These are phyloP conservation scores for Camellia sinensis DNA, from an alignment of 148 eudicot species.

Conservation along the genomic window DNA sequence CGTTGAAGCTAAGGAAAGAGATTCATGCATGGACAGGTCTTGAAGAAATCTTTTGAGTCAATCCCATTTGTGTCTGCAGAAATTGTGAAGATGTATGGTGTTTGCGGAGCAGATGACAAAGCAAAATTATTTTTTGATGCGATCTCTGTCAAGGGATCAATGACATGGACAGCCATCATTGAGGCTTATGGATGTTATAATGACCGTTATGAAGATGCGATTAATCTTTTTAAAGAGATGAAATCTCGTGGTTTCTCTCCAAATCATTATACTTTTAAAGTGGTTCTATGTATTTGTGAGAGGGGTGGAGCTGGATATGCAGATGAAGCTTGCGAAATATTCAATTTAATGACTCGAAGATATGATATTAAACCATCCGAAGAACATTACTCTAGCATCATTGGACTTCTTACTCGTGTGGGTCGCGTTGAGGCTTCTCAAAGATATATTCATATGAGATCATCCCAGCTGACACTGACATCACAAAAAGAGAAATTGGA, in stretches of 20 bases:
- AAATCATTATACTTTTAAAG: constrained; percentile 47
- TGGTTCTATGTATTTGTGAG: constrained; percentile 53
- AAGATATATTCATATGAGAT: constrained; percentile 39
- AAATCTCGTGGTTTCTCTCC: constrained; percentile 42
- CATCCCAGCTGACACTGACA: constrained; percentile 19
- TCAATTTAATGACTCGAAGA: constrained; percentile 47
- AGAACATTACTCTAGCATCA: constrained; percentile 51
- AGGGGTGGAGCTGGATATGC: constrained; percentile 73
- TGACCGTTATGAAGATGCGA: constrained; percentile 40
- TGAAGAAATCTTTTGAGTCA: constrained; percentile 49
- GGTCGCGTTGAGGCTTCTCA: constrained; percentile 62
- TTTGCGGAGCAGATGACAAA: constrained; percentile 49
- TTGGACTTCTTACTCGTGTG: constrained; percentile 42
- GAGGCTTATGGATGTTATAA: constrained; percentile 52
- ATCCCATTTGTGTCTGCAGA: constrained; percentile 59
- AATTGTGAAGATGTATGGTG: constrained; percentile 65
- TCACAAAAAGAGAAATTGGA: neutral
- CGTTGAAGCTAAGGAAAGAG: constrained; percentile 69
- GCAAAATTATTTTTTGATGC: constrained; percentile 55
- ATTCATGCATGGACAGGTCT: constrained; percentile 74
- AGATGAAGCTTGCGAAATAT: constrained; percentile 57
- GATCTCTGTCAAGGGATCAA: constrained; percentile 46
- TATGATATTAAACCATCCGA: constrained; percentile 42
- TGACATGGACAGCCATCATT: constrained; percentile 64
- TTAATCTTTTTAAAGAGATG: constrained; percentile 49